Evolutionary conservation across 345 rosid genomes (phyloP).

Genomic region (Aethionema arabicum): DNA sequence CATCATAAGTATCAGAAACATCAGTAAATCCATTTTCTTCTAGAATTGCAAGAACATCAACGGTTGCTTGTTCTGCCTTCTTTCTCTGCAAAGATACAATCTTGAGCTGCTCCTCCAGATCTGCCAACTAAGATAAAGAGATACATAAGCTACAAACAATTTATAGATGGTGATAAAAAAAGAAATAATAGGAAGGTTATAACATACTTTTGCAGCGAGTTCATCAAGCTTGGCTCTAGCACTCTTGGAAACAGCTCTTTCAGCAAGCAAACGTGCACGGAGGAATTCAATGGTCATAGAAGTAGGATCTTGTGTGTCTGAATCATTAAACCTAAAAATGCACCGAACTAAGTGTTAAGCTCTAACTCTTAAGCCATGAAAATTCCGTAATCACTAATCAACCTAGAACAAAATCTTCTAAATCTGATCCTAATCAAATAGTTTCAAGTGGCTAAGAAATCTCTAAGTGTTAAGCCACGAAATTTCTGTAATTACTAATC

Average conservation of each 20-base stretch:
- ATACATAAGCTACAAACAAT: constrained; percentile 7
- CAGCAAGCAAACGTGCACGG: constrained; percentile 75
- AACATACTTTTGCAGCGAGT: constrained; percentile 61
- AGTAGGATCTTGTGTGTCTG: constrained; percentile 60
- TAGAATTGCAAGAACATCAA: constrained; percentile 79
- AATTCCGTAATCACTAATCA: no score
- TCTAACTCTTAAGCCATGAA: no score
- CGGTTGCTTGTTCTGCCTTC: constrained; percentile 90
- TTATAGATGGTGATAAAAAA: not conserved
- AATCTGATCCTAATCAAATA: no score
- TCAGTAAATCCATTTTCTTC: constrained; percentile 71
- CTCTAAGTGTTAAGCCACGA: no score
- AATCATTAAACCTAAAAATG: constrained; percentile 57
- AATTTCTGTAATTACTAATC: no score
- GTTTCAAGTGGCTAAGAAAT: no score
- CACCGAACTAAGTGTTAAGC: no score
- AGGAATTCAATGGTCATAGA: constrained; percentile 80
- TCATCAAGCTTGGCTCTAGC: constrained; percentile 85
- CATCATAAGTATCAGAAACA: constrained; percentile 62
- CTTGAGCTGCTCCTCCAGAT: constrained; percentile 80
- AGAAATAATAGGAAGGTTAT: not conserved
- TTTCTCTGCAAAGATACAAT: constrained; percentile 74
- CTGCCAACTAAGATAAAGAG: constrained; percentile 53
- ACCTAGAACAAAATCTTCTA: no score
- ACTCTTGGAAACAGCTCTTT: constrained; percentile 82